A percentile compares a stretch with the other conserved stretches of the same genome.
Evolutionary conservation across 1,284 basidiomycete species (phyloP).

Genomic region (Puccinia triticina): DNA sequence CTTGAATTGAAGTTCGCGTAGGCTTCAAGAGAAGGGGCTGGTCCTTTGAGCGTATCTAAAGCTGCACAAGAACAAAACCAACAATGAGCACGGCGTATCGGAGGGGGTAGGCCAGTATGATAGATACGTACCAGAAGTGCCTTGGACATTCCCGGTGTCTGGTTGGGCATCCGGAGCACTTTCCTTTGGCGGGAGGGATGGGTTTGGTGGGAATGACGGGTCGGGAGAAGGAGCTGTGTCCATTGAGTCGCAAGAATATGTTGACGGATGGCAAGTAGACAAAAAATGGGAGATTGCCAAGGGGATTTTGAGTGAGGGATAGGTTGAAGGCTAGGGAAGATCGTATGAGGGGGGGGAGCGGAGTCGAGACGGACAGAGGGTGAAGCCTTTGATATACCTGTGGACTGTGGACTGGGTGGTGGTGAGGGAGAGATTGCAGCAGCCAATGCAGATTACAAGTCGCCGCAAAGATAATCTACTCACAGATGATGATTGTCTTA

Average conservation of each 20-base stretch:
- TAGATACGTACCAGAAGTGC: neutral
- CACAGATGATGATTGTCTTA: too few species aligned
- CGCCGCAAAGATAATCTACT: too few species aligned
- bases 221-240: neutral
- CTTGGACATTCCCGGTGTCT: neutral
- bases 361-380: neutral
- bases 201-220: neutral
- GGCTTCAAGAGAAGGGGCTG: constrained; percentile 14
- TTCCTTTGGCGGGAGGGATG: neutral
- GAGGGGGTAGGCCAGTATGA: neutral
- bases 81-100: neutral
- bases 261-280: too few species aligned
- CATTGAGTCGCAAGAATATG: neutral
- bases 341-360: too few species aligned
- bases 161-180: neutral
- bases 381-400: neutral
- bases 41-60: constrained; percentile 6
- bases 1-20: neutral
- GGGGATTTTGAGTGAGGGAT: too few species aligned
- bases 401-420: neutral
- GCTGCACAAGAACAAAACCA: neutral
- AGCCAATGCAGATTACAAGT: too few species aligned
- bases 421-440: neutral
- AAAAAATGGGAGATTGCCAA: too few species aligned
- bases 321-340: too few species aligned